Conservation (phyloP, 306 rosid species). For the Cajanus cajan region DNA sequence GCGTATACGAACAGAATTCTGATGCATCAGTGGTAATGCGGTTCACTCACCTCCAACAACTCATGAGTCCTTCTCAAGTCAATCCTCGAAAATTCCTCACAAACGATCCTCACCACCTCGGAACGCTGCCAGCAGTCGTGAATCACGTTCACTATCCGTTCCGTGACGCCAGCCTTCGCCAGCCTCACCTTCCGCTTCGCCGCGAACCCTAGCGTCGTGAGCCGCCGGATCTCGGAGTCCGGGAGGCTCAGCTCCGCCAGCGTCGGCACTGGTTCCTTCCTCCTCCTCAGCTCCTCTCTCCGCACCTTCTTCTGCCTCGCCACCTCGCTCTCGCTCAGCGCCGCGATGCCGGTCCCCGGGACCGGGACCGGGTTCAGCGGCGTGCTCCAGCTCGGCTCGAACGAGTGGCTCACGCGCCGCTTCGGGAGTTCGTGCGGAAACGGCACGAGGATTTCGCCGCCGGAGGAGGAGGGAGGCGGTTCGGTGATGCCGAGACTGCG, state of each 20-base stretch:
- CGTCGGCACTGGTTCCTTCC: constrained; percentile 55
- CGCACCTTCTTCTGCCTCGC: constrained; percentile 34
- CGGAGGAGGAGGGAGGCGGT: constrained; percentile 13
- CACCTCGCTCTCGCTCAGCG: constrained; percentile 48
- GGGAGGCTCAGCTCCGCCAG: constrained; percentile 80
- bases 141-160: constrained; percentile 81
- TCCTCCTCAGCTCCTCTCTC: constrained; percentile 22
- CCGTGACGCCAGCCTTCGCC: constrained; percentile 89
- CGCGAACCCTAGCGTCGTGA: constrained; percentile 52
- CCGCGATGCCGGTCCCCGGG: constrained; percentile 60
- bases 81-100: constrained; percentile 68
- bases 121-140: constrained; percentile 78
- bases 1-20: background rate
- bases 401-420: constrained; percentile 64
- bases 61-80: constrained; percentile 96
- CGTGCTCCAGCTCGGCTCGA: constrained; percentile 84
- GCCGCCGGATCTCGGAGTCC: constrained; percentile 56
- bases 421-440: constrained; percentile 59
- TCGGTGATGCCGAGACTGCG: constrained; percentile 81
- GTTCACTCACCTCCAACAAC: constrained; percentile 63
- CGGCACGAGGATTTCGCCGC: constrained; percentile 65
- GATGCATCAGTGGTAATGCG: background rate
- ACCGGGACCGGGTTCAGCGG: constrained; percentile 75
- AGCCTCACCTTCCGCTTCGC: constrained; percentile 63
- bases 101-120: constrained; percentile 72